Percentiles rank a stretch among this genome's conserved stretches.
Conservation (phyloP, 441 rosid genomes). For the Euphorbia schlechtendalii region DNA sequence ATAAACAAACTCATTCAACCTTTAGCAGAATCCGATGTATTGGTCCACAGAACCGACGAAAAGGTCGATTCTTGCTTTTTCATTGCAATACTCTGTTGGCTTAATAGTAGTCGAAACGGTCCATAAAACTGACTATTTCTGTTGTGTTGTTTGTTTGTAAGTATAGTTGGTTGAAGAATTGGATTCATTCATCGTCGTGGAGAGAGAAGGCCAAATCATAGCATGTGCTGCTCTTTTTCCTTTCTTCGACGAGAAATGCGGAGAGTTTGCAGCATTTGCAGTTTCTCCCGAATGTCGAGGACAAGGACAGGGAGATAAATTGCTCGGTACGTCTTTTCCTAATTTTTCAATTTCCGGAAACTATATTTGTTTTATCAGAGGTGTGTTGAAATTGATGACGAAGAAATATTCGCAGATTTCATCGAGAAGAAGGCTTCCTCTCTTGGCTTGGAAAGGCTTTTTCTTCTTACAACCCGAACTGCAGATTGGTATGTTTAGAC, state of each 20-base stretch:
- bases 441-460: constrained; percentile 64
- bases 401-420: constrained; percentile 45
- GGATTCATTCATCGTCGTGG: constrained; percentile 69
- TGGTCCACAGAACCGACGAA: constrained; percentile 62
- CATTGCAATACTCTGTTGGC: neutral
- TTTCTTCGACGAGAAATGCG: constrained; percentile 66
- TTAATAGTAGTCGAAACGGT: neutral
- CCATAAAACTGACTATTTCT: constrained; percentile 16
- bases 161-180: constrained; percentile 53
- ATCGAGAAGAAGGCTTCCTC: constrained; percentile 79
- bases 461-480: constrained; percentile 79
- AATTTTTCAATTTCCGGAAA: no score
- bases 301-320: constrained; percentile 93
- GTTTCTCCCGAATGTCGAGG: constrained; percentile 91
- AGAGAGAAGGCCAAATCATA: constrained; percentile 89
- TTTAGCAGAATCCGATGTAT: constrained; percentile 59
- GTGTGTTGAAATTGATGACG: no score
- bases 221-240: constrained; percentile 95
- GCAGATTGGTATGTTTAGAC: constrained; percentile 80
- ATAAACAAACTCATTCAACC: constrained; percentile 66
- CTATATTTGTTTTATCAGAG: no score
- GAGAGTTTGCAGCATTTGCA: constrained; percentile 89
- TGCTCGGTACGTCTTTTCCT: constrained; percentile 52
- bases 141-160: constrained; percentile 14
- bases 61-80: constrained; percentile 39